Base-by-base conservation (phyloP, 2,329 filamentous ascomycete genomes). In the Myriosclerotinia duriaeana region DNA sequence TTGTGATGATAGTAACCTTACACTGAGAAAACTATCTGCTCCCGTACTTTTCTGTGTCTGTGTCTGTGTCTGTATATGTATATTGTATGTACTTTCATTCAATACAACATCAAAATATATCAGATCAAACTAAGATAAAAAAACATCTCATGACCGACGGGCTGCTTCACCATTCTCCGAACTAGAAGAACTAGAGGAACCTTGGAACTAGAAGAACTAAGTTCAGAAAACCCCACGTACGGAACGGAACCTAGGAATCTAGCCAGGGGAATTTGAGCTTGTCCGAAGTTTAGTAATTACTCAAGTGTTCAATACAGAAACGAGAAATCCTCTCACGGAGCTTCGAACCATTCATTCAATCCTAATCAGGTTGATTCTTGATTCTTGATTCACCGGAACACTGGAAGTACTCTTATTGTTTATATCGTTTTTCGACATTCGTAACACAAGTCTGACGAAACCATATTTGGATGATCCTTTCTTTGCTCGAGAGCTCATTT, bases 171-270 rank as follows among this genome's bases (percentile, higher is more conserved):
- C 40, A 34, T 60, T 30, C 36, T 36, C 56, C 30, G 22, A 8
- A 56, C 38, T 15, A 42, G n/a, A 56, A 44, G 54, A 58, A 38
- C 30, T 56, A 60, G 30, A 34, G 5, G 22, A 8, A 56, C 38
- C n/a, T n/a, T n/a, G n/a, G 54, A 58, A 38, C 30, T 15, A 42
- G n/a, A 56, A 44, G 54, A 58, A 38, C 30, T 58, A 60, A 61
- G 20, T 50, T 22, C 26, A 38, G 9, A 50, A 38, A 26, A 50
- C 14, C 58, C 36, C 48, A 30, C 48, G 48, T 52, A 52, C 22
- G 8, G 48, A n/a, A 54, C 53, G 20, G 30, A 54, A 36, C 38
- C 53, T 53, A 42, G 26, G 26, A 48, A 11, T 59, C 30, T 59
- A 22, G 14, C 56, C 42, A 59, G 42, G 42, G 26, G 42, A 44